Evolutionary conservation across 495 filamentous ascomycete genomes (phyloP), one percentile per base, ranked within the genome.

Genomic region (Hyaloscypha finlandica): DNA sequence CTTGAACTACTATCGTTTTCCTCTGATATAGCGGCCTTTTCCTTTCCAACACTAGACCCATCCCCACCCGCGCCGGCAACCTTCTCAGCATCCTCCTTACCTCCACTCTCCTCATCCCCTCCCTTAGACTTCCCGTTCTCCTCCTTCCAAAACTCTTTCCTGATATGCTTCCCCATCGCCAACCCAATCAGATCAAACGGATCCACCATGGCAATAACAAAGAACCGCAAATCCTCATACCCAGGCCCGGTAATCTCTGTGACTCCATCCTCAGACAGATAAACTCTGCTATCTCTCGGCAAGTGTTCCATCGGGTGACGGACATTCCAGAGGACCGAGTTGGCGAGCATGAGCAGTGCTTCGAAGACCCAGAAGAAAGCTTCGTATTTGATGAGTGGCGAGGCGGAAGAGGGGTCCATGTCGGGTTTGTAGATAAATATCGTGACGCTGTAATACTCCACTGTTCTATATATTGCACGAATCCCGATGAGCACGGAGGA

Each of bases 321-420:
- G 16, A 85, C 70, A 69, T 91, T 91, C 65, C 88, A 72, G 74
- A 92, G 66, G 5, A 84, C 75, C 35, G 77, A 81, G 64, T 91
- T 91, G 59, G 68, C 56, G 6, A 88, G 79, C 89, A 92, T 92
- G 65, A 89, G 74, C 16, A 74, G 72, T 1, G 81, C 82, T 72
- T 92, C 90, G 68, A 91, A 91, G 30, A 91, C 78, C 76, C 85
- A 92, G 72, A 91, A 90, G 74, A 85, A 90, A 82, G 84, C 87
- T 71, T 92, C 89, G 59, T 88, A 83, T 30, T 84, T 85, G 58
- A 89, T 66, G 45, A 89, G 75, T 0, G 86, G 85, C 42, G 79
- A 86, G 9, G 78, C 59, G 42, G 20, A 35, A 2, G 33, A n/a
- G 54, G 53, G 25, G 74, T 71, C 1, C 61, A 58, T 8, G 74